Conservation (phyloP, 495 filamentous ascomycete species). For the Geoglossum glabrum region DNA sequence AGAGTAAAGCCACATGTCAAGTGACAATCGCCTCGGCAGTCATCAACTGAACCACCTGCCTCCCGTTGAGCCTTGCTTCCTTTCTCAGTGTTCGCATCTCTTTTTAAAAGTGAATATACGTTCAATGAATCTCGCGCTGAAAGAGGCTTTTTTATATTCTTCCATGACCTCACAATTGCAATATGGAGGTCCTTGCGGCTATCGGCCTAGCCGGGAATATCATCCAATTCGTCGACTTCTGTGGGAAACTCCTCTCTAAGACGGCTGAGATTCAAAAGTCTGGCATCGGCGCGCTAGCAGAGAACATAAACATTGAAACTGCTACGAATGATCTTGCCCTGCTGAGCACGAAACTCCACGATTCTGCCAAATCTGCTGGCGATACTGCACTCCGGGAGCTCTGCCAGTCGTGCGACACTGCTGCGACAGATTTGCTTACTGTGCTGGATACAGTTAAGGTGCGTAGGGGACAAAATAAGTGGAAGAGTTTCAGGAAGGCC, state of each 20-base stretch:
- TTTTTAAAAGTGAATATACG: not conserved
- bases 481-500: constrained; percentile 7
- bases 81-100: not conserved
- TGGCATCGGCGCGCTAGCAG: constrained; percentile 2
- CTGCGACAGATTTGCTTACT: constrained; percentile 4
- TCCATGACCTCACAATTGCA: not conserved
- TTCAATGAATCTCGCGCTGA: not conserved
- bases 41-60: not conserved
- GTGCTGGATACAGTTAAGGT: constrained; percentile 5
- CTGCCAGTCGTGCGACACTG: constrained; percentile 1
- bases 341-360: constrained; percentile 5
- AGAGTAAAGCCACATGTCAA: too few relatives aligned
- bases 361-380: constrained; percentile 2
- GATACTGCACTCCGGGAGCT: constrained; percentile 3
- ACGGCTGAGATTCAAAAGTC: constrained; percentile 11
- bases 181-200: constrained; percentile 16
- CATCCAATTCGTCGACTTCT: constrained; percentile 16
- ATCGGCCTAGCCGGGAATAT: constrained; percentile 15
- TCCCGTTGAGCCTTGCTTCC: not conserved
- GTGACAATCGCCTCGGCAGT: not conserved
- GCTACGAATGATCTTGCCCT: constrained; percentile 1
- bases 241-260: constrained; percentile 9
- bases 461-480: constrained; percentile 2
- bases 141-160: not conserved
- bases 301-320: not conserved